Conservation (phyloP, 2,329 filamentous ascomycete genomes). For the Alternaria arbusti region DNA sequence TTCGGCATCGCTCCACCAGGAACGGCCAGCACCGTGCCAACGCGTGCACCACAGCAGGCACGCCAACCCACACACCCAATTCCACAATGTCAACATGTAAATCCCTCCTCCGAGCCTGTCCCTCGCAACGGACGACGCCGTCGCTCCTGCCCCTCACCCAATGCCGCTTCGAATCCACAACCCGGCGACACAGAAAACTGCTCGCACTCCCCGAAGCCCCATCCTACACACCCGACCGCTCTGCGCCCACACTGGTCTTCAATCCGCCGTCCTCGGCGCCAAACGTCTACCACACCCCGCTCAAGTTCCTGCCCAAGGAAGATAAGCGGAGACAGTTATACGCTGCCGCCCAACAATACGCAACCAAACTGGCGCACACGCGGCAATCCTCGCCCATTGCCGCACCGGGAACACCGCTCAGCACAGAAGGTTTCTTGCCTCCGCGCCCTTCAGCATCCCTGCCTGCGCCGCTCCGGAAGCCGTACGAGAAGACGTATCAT, state of each 20-base stretch:
- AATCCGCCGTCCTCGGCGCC: constrained; percentile 70
- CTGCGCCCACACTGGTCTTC: constrained; percentile 55
- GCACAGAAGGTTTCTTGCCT: constrained; percentile 22
- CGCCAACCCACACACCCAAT: constrained; percentile 22
- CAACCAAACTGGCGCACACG: constrained; percentile 28
- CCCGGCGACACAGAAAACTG: constrained; percentile 55
- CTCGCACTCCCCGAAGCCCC: constrained; percentile 54
- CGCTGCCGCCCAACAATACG: constrained; percentile 37
- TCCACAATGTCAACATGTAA: constrained; percentile 44
- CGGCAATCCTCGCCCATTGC: constrained; percentile 32
- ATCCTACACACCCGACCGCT: constrained; percentile 47
- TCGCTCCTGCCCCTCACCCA: constrained; percentile 36
- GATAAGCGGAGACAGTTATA: constrained; percentile 62
- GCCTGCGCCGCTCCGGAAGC: constrained; percentile 57
- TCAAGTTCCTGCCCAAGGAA: constrained; percentile 66
- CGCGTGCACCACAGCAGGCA: constrained; percentile 6
- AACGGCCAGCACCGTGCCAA: constrained; percentile 17
- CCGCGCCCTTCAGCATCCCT: constrained; percentile 42
- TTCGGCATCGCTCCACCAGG: constrained; percentile 17
- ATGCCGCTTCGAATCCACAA: constrained; percentile 53
- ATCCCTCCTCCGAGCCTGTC: constrained; percentile 34
- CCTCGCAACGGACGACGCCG: constrained; percentile 16
- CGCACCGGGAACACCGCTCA: constrained; percentile 37
- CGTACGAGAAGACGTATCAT: constrained; percentile 67
- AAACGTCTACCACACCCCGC: constrained; percentile 68